phyloP scores from a whole-genome alignment of 2,329 filamentous ascomycete species.

The Apiospora malaysiana region DNA sequence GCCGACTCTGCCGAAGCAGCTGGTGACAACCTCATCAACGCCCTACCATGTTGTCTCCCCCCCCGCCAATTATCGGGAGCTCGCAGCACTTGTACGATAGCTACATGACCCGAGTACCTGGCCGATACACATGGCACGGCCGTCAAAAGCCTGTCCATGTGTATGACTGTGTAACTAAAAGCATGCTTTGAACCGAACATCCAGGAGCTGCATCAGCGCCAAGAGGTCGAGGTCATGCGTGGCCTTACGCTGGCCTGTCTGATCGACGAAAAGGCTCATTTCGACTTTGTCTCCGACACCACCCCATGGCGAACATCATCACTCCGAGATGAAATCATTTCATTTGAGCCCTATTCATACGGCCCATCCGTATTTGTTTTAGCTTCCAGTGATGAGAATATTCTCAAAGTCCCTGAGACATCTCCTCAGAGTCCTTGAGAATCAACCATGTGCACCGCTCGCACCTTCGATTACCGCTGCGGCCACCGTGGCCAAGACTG shows the following conservation, averaged over 20 bases:
- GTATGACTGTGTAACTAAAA: slow-evolving; percentile 46
- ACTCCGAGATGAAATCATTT: too few species aligned
- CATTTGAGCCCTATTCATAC: too few species aligned
- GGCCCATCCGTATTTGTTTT: too few species aligned
- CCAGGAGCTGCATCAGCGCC: slow-evolving; percentile 37
- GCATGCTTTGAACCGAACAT: slow-evolving; percentile 50
- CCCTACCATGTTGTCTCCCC: slow-evolving; percentile 52
- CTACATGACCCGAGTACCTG: slow-evolving; percentile 47
- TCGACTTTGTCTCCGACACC: too few species aligned
- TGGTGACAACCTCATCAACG: slow-evolving; percentile 47
- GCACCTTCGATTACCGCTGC: too few species aligned
- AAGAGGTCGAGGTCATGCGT: slow-evolving; percentile 25
- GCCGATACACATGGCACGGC: slow-evolving; percentile 46
- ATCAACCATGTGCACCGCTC: too few species aligned
- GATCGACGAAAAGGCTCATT: too few species aligned
- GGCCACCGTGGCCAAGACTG: too few species aligned
- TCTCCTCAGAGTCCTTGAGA: too few species aligned
- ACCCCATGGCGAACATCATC: too few species aligned
- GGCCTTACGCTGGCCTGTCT: slow-evolving; percentile 28
- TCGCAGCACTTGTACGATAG: slow-evolving; percentile 41
- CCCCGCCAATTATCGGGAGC: slow-evolving; percentile 40
- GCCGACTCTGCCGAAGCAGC: slow-evolving; percentile 47
- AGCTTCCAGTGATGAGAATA: too few species aligned
- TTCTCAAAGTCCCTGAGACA: too few species aligned
- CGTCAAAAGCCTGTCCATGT: slow-evolving; percentile 45